phyloP scores from a whole-genome alignment of 1,284 basidiomycete species.

The Tilletia walkeri region DNA sequence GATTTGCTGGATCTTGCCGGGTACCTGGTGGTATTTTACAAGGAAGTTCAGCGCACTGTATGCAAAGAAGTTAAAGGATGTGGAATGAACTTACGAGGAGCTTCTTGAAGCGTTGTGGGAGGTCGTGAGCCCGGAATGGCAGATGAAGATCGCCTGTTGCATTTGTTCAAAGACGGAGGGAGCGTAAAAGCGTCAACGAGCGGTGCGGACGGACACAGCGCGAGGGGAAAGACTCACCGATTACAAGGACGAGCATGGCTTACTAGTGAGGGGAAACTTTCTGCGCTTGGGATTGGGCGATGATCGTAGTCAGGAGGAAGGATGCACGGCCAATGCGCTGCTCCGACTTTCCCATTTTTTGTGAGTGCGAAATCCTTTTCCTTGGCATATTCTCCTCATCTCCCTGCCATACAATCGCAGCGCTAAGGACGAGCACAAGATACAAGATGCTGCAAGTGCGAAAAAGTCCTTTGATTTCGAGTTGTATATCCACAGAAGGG shows the following conservation, averaged over 20 bases:
- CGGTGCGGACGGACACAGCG: not conserved
- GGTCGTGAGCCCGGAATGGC: constrained; percentile 67
- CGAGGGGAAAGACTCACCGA: constrained; percentile 26
- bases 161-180: not conserved
- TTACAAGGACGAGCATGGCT: constrained; percentile 49
- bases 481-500: too few species aligned
- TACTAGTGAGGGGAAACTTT: not conserved
- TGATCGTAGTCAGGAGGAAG: not conserved
- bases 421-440: too few species aligned
- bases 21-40: constrained; percentile 46
- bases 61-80: not conserved
- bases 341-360: too few species aligned
- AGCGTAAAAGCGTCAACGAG: too few species aligned
- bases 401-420: too few species aligned
- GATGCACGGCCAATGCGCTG: too few species aligned
- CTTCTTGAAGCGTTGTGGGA: constrained; percentile 95
- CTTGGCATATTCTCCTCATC: too few species aligned
- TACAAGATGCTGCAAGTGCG: too few species aligned
- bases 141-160: constrained; percentile 47
- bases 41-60: not conserved
- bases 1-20: constrained; percentile 97
- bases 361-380: too few species aligned
- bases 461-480: too few species aligned
- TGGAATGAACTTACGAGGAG: constrained; percentile 64
- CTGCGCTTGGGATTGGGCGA: not conserved